Evolutionary conservation across 106 monocot species (phyloP), one percentile per base, ranked within the genome.

Genomic region (Phalaenopsis equestris): DNA sequence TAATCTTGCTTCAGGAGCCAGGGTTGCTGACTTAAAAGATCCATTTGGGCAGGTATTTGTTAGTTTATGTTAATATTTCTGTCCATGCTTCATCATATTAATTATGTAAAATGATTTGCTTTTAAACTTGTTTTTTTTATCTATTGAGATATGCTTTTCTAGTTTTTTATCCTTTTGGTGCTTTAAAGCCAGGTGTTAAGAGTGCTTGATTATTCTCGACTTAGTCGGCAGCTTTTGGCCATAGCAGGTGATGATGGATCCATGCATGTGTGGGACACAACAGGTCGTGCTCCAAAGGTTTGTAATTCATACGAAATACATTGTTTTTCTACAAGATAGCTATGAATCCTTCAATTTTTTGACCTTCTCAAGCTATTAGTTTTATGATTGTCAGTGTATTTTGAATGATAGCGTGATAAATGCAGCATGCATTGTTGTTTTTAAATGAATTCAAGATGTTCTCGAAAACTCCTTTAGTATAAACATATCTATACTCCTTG

Each of bases 231-330:
- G 65, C 67, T 94, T 84, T 88, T 98, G 87, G 82, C 86, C 76
- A 94, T 91, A 88, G 98, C 94, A 78, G 98, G 98, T 73, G 98
- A 98, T 88, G 98, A 93, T 91, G 98, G 98, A 76, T 94, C 94
- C 74, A 75, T 98, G 77, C 94, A 98, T 87, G 78, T 98, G 41
- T 94, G 94, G 94, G 98, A 98, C 82, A 91, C 92, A 77, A 98
- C 92, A 46, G 87, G 86, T 55, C 89, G 90, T 49, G 81, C 47
- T 68, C 92, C 98, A 3, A 98, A 94, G 98, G 98, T 98, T 82
- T 75, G 83, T 77, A 49, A 72, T 43, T 45, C 68, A 57, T 65
- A 6, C 52, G 17, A 61, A 43, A 8, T 49, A 19, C 21, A 42
- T 24, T 77, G 37, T 75, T 76, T 41, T 67, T 16, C 30, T 70